Percentiles rank a stretch among this genome's conserved stretches.
Conservation (phyloP, 2,329 filamentous ascomycete species). For the Fusarium xyrophilum region DNA sequence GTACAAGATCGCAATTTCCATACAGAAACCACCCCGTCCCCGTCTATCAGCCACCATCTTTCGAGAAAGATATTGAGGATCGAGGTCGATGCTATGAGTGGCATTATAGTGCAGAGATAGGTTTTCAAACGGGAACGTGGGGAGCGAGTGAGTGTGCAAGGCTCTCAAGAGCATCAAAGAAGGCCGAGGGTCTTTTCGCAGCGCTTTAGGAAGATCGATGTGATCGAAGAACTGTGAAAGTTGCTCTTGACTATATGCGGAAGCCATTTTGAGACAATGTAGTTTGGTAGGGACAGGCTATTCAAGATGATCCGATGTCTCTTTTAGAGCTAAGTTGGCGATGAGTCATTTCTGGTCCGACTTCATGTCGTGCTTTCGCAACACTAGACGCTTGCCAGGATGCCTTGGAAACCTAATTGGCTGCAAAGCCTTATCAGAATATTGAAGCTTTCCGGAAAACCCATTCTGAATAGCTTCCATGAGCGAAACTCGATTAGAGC, state of each 20-base stretch:
- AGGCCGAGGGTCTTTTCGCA: constrained; percentile 8
- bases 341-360: background rate
- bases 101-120: constrained; percentile 60
- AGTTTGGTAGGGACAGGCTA: background rate
- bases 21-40: constrained; percentile 65
- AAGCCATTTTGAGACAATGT: constrained; percentile 17
- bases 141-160: constrained; percentile 33
- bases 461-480: background rate
- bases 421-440: background rate
- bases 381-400: background rate
- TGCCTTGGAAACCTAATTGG: background rate
- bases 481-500: background rate
- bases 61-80: constrained; percentile 54
- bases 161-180: constrained; percentile 25
- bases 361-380: background rate
- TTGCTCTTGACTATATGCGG: constrained; percentile 26
- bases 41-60: constrained; percentile 56
- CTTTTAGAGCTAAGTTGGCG: background rate
- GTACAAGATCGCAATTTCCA: constrained; percentile 65
- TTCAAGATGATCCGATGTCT: background rate
- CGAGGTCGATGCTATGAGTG: constrained; percentile 50
- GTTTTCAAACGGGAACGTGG: constrained; percentile 62
- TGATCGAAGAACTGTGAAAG: constrained; percentile 21
- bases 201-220: constrained; percentile 10
- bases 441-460: background rate